Base-by-base conservation (phyloP, 495 filamentous ascomycete genomes). In the Mycothermus thermophilus region DNA sequence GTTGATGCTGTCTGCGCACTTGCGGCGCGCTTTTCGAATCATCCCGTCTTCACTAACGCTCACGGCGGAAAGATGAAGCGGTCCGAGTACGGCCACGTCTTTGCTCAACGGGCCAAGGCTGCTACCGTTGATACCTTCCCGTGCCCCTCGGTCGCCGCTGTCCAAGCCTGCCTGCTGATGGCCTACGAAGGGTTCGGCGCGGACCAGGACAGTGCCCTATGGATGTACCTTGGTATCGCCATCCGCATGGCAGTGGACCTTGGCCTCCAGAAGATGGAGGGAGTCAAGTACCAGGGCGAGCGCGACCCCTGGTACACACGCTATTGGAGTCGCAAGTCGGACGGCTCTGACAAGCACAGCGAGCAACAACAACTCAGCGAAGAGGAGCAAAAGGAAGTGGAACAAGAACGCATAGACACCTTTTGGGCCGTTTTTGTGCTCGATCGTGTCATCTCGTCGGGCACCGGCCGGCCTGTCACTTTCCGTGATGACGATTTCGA, bases 381-480 rank as follows among this genome's bases (percentile, higher is more conserved):
- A 0, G 58, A 66, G 32, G 79, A 76, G 46, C 71, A 72, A 49
- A 60, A 63, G 29, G 63, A 72, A 37, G 50, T 72, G 12, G 67
- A 85, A 50, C 68, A 79, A 32, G 82, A 86, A 41, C 69, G 80
- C 20, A 79, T 82, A 11, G 79, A 87, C 48, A 82, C 83, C 0
- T 83, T 88, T 46, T 92, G 80, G 80, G 75, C 80, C 16, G 76
- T 92, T 16, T 88, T 87, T 54, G 79, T 88, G 47, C 66, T 92
- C 7, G 83, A 92, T 47, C 66, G 83, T 22, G 78, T 83, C 36
- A 85, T 88, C 35, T 87, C 83, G 3, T 85, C 80, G 8, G 83
- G 83, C 1, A 87, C 82, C 18, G 83, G 83, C 11, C 60, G 82
- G 27, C 74, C 80, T 3, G 83, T 84, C 4, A 87, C 82, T 1